Conservation (phyloP, 2,329 filamentous ascomycete species). For the Exophiala bonariae region DNA sequence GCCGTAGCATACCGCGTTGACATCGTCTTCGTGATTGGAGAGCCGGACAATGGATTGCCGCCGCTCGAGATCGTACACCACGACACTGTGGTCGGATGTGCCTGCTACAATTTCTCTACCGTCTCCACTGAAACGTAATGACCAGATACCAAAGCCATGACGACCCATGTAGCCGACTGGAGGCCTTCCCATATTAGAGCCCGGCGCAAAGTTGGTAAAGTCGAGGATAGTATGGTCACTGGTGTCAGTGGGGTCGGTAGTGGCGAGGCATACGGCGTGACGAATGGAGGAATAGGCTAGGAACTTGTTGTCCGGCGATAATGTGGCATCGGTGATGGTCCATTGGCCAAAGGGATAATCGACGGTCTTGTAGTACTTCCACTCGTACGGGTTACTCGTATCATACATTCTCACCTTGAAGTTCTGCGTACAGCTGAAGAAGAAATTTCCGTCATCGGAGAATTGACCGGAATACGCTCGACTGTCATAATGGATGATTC, state of each 20-base stretch:
- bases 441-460: slow-evolving; percentile 95
- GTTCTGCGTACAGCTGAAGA: slow-evolving; percentile 88
- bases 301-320: slow-evolving; percentile 89
- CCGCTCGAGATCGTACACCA: slow-evolving; percentile 90
- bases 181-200: slow-evolving; percentile 12
- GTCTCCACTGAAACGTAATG: slow-evolving; percentile 87
- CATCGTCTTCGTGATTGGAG: slow-evolving; percentile 78
- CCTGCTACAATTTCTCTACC: slow-evolving; percentile 88
- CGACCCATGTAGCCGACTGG: slow-evolving; percentile 31
- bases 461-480: slow-evolving; percentile 95
- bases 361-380: slow-evolving; percentile 93
- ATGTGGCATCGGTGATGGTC: slow-evolving; percentile 91
- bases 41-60: slow-evolving; percentile 73
- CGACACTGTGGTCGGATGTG: slow-evolving; percentile 73
- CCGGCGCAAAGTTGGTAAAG: slow-evolving; percentile 53
- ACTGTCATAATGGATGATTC: slow-evolving; percentile 81
- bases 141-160: slow-evolving; percentile 67
- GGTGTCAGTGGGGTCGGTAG: slow-evolving; percentile 79
- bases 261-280: slow-evolving; percentile 78
- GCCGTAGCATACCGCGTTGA: slow-evolving; percentile 95
- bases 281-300: slow-evolving; percentile 90
- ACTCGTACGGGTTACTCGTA: slow-evolving; percentile 90
- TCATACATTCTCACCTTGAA: slow-evolving; percentile 97
- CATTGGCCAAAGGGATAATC: slow-evolving; percentile 83
- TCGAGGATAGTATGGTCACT: slow-evolving; percentile 80